These are phyloP conservation scores for Mycena pura DNA, from an alignment of 768 basidiomycete species.

Conservation along the genomic window DNA sequence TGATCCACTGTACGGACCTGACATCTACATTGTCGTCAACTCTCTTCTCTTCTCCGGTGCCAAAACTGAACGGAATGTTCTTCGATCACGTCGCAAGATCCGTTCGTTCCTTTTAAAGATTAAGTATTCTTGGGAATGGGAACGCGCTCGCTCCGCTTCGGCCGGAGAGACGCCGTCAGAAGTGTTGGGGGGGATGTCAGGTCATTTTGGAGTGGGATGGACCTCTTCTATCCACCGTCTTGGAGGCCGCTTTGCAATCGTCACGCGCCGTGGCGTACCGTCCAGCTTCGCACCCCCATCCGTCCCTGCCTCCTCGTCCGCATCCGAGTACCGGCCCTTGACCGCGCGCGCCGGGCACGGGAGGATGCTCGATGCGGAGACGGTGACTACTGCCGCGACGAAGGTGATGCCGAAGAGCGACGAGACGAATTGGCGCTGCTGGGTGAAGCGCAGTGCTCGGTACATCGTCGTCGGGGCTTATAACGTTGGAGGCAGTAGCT, in stretches of 20 bases:
- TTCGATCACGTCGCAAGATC: constrained; percentile 22
- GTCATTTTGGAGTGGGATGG: constrained; percentile 41
- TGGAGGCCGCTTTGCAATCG: constrained; percentile 61
- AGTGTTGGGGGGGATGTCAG: background rate
- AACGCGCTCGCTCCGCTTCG: background rate
- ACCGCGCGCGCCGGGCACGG: constrained; percentile 79
- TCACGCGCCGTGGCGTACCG: constrained; percentile 49
- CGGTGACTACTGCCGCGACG: constrained; percentile 78
- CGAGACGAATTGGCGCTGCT: constrained; percentile 76
- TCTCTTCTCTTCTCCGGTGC: background rate
- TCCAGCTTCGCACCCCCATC: constrained; percentile 26
- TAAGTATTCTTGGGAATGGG: background rate
- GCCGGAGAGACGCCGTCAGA: background rate
- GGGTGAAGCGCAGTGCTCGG: constrained; percentile 65
- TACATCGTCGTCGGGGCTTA: constrained; percentile 39
- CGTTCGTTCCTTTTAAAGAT: background rate
- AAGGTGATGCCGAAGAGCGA: constrained; percentile 84
- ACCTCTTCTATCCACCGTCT: constrained; percentile 87
- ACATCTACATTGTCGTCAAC: no score
- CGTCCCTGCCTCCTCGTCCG: constrained; percentile 36
- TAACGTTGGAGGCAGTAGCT: background rate
- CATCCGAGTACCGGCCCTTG: constrained; percentile 66
- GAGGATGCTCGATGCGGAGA: constrained; percentile 78
- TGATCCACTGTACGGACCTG: no score
- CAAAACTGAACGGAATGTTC: background rate